Conservation (phyloP, 108 stramenopile species). For the Nitzschia putrida region DNA sequence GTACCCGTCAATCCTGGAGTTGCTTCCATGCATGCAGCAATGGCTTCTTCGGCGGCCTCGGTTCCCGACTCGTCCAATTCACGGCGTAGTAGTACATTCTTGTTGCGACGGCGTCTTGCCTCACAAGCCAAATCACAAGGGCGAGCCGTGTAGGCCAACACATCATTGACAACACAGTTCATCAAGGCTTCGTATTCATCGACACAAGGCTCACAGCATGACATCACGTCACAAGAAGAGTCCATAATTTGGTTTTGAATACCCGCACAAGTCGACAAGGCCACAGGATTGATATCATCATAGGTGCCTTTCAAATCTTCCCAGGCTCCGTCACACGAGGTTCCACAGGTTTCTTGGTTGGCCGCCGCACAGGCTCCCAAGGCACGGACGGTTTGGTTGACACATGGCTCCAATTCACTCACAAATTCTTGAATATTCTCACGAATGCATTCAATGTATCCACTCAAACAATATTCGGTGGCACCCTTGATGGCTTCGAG, state of each 20-base stretch:
- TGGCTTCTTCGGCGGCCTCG: not conserved
- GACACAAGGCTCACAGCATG: not conserved
- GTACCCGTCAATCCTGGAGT: not conserved
- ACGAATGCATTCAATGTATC: not conserved
- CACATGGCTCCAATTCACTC: not conserved
- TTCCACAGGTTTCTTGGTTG: not conserved
- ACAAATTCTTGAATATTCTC: not conserved
- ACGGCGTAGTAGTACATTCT: not conserved
- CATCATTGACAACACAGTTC: constrained; percentile 1
- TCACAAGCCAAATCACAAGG: not conserved
- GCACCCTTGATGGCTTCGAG: not conserved
- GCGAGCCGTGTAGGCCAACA: not conserved
- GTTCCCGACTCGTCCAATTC: not conserved
- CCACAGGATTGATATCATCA: constrained; percentile 9
- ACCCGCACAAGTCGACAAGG: not conserved
- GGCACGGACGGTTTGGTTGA: not conserved
- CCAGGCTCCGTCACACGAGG: not conserved
- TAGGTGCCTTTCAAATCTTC: not conserved
- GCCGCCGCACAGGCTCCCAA: not conserved
- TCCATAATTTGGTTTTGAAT: constrained; percentile 7
- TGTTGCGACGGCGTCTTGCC: not conserved
- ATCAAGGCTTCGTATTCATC: not conserved
- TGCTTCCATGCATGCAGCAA: not conserved
- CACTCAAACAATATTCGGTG: not conserved
- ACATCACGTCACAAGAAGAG: not conserved